A percentile compares a stretch with the other conserved stretches of the same genome.
Evolutionary conservation across 1,139 yeast species (phyloP).

Genomic region (Debaryomyces udenii): DNA sequence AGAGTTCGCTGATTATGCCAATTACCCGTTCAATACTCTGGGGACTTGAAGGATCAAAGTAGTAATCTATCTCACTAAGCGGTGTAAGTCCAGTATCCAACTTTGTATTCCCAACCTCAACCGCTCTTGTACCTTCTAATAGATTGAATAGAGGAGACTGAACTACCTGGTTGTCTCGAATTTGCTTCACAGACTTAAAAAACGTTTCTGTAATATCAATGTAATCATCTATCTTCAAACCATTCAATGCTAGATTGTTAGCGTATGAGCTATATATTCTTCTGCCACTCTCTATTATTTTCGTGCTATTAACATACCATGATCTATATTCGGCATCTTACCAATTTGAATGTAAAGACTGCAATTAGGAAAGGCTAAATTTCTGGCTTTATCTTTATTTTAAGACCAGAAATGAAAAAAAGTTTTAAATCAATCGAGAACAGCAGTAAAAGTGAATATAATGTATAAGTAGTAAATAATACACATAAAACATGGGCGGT

Average conservation of each 20-base stretch:
- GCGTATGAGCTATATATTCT: too few relatives aligned
- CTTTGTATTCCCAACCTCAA: constrained; percentile 63
- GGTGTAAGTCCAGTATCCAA: constrained; percentile 64
- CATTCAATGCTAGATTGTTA: constrained; percentile 6
- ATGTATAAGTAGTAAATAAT: too few relatives aligned
- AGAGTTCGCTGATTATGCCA: constrained; percentile 49
- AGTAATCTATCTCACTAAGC: constrained; percentile 41
- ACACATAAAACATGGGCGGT: constrained; percentile 37
- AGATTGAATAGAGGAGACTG: constrained; percentile 58
- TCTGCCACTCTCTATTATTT: too few relatives aligned
- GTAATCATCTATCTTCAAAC: constrained; percentile 19
- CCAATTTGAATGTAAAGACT: not conserved
- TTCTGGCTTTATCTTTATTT: not conserved
- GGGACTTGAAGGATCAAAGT: constrained; percentile 39
- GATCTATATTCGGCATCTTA: constrained; percentile 6
- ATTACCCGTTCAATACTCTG: constrained; percentile 41
- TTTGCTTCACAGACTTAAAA: constrained; percentile 29
- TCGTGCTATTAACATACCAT: too few relatives aligned
- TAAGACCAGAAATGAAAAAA: not conserved
- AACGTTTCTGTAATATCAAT: constrained; percentile 51
- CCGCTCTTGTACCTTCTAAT: constrained; percentile 74
- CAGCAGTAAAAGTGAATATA: too few relatives aligned
- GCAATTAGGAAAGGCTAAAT: too few relatives aligned
- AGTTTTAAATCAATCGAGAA: too few relatives aligned
- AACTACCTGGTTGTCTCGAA: constrained; percentile 48